Evolutionary conservation across 805 yeast species (phyloP).

Genomic region (Starmera dryadoides): DNA sequence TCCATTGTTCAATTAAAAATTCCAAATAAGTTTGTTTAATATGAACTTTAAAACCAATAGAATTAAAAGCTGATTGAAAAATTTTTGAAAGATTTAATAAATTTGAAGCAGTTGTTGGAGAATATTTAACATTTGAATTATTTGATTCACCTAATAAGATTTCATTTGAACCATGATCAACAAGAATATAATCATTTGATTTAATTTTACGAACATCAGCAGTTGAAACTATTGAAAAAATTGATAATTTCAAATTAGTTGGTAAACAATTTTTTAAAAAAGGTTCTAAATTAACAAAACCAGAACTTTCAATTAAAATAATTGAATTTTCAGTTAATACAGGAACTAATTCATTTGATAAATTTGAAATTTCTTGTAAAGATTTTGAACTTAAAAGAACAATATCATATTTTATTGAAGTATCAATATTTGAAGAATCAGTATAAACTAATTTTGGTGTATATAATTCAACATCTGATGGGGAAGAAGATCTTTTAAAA

Average conservation of each 20-base stretch:
- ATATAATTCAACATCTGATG: slow-evolving; percentile 26
- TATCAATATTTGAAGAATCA: slow-evolving; percentile 6
- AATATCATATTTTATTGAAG: slow-evolving; percentile 29
- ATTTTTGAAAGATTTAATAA: slow-evolving; percentile 30
- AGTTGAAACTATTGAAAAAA: slow-evolving; percentile 15
- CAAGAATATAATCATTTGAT: slow-evolving; percentile 12
- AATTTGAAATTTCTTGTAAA: slow-evolving; percentile 41
- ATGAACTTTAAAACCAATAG: slow-evolving; percentile 39
- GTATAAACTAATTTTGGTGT: slow-evolving; percentile 5
- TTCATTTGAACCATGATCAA: slow-evolving; percentile 24
- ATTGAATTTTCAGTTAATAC: slow-evolving; percentile 37
- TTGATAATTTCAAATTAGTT: slow-evolving; percentile 10
- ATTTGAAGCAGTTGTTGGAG: slow-evolving; percentile 24
- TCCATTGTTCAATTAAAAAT: slow-evolving; percentile 75
- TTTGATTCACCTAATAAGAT: slow-evolving; percentile 29
- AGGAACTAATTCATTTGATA: slow-evolving; percentile 30
- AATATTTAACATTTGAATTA: slow-evolving; percentile 34
- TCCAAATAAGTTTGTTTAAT: slow-evolving; percentile 39
- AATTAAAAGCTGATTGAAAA: slow-evolving; percentile 20
- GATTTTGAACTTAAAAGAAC: slow-evolving; percentile 41
- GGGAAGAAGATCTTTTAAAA: slow-evolving; percentile 8
- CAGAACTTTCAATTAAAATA: slow-evolving; percentile 61
- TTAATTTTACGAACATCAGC: slow-evolving; percentile 14
- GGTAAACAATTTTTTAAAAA: slow-evolving; percentile 60
- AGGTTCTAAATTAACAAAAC: slow-evolving; percentile 67